Evolutionary conservation across 495 filamentous ascomycete genomes (phyloP).

Genomic region (Penicillium waksmanii): DNA sequence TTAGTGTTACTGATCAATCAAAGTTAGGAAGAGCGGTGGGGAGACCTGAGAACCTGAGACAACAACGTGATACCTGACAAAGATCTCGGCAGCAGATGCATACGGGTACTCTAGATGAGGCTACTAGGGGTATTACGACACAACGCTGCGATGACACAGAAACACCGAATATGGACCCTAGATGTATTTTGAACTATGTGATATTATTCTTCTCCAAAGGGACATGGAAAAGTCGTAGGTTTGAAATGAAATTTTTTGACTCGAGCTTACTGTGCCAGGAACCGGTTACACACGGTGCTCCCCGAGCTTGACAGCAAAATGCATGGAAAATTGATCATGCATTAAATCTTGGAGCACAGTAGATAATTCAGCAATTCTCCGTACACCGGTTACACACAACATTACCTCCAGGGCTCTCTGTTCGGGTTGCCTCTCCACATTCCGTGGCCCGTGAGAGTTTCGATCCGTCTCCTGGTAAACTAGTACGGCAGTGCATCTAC

Average conservation of each 20-base stretch:
- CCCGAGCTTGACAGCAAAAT: background rate
- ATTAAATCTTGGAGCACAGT: too few species aligned
- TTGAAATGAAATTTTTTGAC: background rate
- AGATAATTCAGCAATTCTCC: too few species aligned
- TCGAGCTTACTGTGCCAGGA: background rate
- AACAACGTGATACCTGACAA: conserved; percentile 10
- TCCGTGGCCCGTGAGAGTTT: background rate
- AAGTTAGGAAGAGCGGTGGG: background rate
- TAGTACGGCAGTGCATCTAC: background rate
- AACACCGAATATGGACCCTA: background rate
- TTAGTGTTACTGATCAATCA: background rate
- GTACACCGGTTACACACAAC: background rate
- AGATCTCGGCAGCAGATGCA: background rate
- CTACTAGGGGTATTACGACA: background rate
- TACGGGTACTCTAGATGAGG: background rate
- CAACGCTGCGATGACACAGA: conserved; percentile 7
- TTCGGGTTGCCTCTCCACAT: background rate
- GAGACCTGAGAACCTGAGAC: conserved; percentile 17
- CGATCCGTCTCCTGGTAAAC: conserved; percentile 11
- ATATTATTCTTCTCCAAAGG: background rate
- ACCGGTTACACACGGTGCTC: conserved; percentile 1
- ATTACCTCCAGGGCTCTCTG: background rate
- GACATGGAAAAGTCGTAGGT: background rate
- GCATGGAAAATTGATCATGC: background rate
- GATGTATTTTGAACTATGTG: background rate